Evolutionary conservation across 2,329 filamentous ascomycete species (phyloP).

Genomic region (Sclerotinia nivalis): DNA sequence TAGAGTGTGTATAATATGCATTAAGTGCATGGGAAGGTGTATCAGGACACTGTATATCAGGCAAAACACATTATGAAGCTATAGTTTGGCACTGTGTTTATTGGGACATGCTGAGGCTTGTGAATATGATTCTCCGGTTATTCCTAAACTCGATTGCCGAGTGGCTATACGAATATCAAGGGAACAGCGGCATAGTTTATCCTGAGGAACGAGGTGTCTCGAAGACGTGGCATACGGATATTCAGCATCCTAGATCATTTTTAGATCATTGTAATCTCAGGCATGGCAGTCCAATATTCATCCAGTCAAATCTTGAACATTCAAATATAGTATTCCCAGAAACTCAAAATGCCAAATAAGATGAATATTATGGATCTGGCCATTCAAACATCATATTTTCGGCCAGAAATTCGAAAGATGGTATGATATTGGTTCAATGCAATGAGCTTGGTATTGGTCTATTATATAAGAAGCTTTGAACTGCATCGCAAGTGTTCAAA

Average conservation of each 20-base stretch:
- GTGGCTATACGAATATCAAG: not conserved
- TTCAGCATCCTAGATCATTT: not conserved
- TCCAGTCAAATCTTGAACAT: too few species aligned
- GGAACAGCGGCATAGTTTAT: not conserved
- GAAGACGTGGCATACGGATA: not conserved
- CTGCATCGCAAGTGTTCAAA: not conserved
- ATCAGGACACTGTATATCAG: conserved; percentile 26
- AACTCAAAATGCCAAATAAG: not conserved
- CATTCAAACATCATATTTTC: not conserved
- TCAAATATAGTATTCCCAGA: not conserved
- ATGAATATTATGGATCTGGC: not conserved
- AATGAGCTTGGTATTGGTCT: too few species aligned
- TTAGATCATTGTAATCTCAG: not conserved
- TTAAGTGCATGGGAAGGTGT: conserved; percentile 20
- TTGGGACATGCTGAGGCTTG: not conserved
- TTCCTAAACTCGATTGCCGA: not conserved
- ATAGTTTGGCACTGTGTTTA: not conserved
- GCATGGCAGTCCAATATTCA: not conserved
- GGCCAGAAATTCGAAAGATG: not conserved
- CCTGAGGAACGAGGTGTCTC: not conserved
- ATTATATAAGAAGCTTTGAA: not conserved
- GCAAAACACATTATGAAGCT: conserved; percentile 15
- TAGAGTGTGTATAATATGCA: conserved; percentile 27
- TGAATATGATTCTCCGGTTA: not conserved
- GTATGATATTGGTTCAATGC: not conserved